Conservation (phyloP, 495 filamentous ascomycete species). For the Lophiostoma macrostomum region DNA sequence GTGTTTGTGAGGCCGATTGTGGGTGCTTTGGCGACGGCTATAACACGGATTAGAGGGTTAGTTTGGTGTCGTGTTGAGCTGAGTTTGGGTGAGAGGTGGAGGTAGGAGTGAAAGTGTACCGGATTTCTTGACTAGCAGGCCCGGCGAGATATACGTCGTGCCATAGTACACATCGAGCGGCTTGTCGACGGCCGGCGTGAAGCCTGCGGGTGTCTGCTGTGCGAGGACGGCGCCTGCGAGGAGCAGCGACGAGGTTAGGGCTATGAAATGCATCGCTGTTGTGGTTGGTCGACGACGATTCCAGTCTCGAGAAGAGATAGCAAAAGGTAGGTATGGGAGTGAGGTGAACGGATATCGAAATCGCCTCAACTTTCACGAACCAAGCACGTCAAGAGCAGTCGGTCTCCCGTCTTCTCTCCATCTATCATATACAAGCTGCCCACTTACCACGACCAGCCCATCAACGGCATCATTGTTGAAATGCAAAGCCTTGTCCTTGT, state of each 20-base stretch:
- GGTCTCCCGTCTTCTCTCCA: too few species aligned
- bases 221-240: slow-evolving; percentile 24
- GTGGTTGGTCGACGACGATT: too few species aligned
- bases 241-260: slow-evolving; percentile 16
- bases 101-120: slow-evolving; percentile 18
- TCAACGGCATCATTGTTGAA: neutral
- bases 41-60: too few species aligned
- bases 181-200: slow-evolving; percentile 41
- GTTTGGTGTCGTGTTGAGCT: neutral
- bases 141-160: slow-evolving; percentile 42
- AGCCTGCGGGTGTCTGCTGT: slow-evolving; percentile 48
- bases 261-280: slow-evolving; percentile 15
- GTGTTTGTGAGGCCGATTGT: slow-evolving; percentile 43
- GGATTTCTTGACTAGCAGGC: slow-evolving; percentile 42
- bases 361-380: too few species aligned
- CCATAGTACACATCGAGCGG: slow-evolving; percentile 48
- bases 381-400: too few species aligned
- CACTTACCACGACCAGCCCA: neutral
- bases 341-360: too few species aligned
- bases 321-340: neutral
- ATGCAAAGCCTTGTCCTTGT: neutral
- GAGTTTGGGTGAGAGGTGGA: neutral
- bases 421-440: too few species aligned
- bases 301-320: neutral
- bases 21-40: slow-evolving; percentile 42